Percentiles rank a stretch among this genome's conserved stretches.
These are phyloP conservation scores for Forsythia suspensa DNA, from an alignment of 257 asterid genomes.

Conservation along the genomic window DNA sequence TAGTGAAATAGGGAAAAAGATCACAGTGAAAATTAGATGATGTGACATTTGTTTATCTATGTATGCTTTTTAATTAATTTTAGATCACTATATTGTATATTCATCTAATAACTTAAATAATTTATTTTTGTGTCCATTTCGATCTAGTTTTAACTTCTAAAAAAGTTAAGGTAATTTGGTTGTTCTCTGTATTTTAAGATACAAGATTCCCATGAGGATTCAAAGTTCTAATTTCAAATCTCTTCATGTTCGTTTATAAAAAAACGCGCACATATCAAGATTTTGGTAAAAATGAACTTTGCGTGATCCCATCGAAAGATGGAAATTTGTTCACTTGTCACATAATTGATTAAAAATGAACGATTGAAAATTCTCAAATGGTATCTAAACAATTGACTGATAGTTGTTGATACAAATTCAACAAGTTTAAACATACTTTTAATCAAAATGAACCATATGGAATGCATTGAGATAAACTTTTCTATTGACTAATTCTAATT, in stretches of 20 bases:
- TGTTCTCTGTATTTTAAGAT: not conserved
- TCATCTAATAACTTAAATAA: too few species aligned
- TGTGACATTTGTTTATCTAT: not conserved
- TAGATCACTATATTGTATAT: not conserved
- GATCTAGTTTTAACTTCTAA: too few species aligned
- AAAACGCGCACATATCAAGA: not conserved
- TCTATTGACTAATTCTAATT: not conserved
- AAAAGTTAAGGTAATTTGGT: not conserved
- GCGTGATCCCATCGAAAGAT: too few species aligned
- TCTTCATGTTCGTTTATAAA: too few species aligned
- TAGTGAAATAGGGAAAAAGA: not conserved
- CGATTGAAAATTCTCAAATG: not conserved
- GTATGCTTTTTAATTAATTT: not conserved
- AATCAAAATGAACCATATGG: slow-evolving; percentile 13
- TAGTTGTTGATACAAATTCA: not conserved
- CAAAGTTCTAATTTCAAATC: too few species aligned
- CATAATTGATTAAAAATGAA: too few species aligned
- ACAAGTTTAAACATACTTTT: not conserved
- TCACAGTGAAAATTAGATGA: not conserved
- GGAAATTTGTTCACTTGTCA: not conserved
- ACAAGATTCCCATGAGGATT: not conserved
- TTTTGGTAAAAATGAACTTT: too few species aligned
- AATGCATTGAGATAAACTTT: slow-evolving; percentile 7
- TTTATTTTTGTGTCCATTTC: not conserved
- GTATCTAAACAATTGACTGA: not conserved